Conservation (phyloP, 2,329 filamentous ascomycete species). For the Talaromyces sp. region DNA sequence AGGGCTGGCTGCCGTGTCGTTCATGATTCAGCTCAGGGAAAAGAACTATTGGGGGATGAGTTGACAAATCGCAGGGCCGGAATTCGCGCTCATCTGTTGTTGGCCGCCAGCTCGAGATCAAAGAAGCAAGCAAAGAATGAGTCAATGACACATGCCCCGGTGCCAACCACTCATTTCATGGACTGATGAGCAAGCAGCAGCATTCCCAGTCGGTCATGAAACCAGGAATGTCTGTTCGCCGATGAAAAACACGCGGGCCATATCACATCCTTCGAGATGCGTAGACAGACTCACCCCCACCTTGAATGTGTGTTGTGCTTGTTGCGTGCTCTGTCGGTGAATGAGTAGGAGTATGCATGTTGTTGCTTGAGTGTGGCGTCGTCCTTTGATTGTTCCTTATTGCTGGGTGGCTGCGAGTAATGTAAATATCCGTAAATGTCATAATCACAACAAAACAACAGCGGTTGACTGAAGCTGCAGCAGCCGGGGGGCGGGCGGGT, state of each 20-base stretch:
- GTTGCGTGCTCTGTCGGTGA: neutral
- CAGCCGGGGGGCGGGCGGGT: neutral
- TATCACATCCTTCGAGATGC: neutral
- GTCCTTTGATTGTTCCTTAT: neutral
- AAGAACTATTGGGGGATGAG: neutral
- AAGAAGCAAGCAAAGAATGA: neutral
- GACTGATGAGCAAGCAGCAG: neutral
- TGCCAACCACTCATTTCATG: neutral
- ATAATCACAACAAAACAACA: neutral
- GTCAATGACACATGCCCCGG: neutral
- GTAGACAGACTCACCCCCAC: neutral
- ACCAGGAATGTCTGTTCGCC: neutral
- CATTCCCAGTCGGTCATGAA: neutral
- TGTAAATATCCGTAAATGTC: neutral
- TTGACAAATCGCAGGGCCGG: neutral
- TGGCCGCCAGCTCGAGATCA: neutral
- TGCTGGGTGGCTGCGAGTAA: neutral
- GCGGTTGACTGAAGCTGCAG: neutral
- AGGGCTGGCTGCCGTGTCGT: neutral
- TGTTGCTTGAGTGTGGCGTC: neutral
- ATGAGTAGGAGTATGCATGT: neutral
- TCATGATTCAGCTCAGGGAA: neutral
- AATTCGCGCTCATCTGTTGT: neutral
- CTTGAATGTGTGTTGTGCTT: neutral
- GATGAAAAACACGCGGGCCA: neutral